Evolutionary conservation across 1,139 yeast species (phyloP), one percentile per base, ranked within the genome.

Genomic region (Blastobotrys apis): DNA sequence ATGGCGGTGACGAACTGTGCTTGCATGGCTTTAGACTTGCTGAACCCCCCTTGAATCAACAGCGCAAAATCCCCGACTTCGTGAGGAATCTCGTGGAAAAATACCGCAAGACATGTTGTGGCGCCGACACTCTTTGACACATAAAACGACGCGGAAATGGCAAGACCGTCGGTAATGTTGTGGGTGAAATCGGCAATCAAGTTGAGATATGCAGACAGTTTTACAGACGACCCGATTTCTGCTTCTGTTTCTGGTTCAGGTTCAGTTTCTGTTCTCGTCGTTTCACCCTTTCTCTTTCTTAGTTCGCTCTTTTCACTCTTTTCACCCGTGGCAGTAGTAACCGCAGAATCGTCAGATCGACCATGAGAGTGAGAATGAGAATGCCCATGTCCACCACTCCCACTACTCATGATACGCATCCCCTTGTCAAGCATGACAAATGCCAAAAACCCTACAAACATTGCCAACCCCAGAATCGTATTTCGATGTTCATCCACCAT

Each of bases 21-120:
- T 43, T 69, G 71, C 70, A 80, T 69, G 4, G 85, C 85, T 48
- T 77, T 76, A 59, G 74, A 62, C 59, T 78, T 77, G 26, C 81
- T 67, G 53, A 78, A 74, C 0, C 87, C 87, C 20, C 81, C 80
- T 53, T 80, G 80, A 45, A 80, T 69, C 48, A 81, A 64, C 30
- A 82, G 64, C 0, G 86, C 86, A 63, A 80, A 81, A 56, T 82
- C 90, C 41, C 87, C 86, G 46, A 81, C 74, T 56, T 81, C 85
- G 57, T 81, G 88, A 8, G 90, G 90, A 40, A 81, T 74, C 60
- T 82, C 88, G 59, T 81, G 90, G 63, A 79, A 73, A 52, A 80
- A 72, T 30, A 81, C 80, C 1, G 86, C 84, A 27, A 80, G 64
- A 26, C 82, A 74, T 1, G 86, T 80, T 4, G 81, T 72, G 19